phyloP scores from a whole-genome alignment of 2,329 filamentous ascomycete species.

The Trichoderma afroharzianum region DNA sequence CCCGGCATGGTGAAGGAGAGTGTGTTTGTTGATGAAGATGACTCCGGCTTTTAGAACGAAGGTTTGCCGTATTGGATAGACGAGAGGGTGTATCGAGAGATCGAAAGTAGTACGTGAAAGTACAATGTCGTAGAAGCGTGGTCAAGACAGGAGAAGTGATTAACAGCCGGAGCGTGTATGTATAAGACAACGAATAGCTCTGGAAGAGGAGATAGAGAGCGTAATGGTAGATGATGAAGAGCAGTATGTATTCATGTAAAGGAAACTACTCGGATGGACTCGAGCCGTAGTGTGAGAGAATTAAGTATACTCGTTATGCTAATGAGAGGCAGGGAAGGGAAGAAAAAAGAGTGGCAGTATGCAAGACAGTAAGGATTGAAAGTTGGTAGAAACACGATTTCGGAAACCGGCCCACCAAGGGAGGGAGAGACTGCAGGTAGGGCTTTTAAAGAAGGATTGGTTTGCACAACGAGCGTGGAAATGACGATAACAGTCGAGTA shows the following conservation, averaged over 20 bases:
- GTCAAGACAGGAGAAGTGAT: not conserved
- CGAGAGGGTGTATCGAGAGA: not conserved
- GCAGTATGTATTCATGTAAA: not conserved
- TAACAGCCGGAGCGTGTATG: not conserved
- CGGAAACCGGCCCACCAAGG: not conserved
- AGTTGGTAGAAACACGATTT: slow-evolving; percentile 1
- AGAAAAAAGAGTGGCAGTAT: slow-evolving; percentile 5
- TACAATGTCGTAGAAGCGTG: not conserved
- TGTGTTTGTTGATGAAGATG: not conserved
- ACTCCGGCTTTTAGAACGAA: not conserved
- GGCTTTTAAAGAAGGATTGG: slow-evolving; percentile 4
- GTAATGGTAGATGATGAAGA: not conserved
- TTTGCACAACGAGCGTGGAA: slow-evolving; percentile 4
- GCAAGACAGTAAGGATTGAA: slow-evolving; percentile 8
- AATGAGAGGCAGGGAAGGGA: slow-evolving; percentile 8
- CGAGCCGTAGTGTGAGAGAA: not conserved
- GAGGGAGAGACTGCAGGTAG: slow-evolving; percentile 5
- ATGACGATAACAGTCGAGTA: slow-evolving; percentile 6
- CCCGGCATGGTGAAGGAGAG: slow-evolving; percentile 26
- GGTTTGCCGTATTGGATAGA: not conserved
- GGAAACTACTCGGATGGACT: not conserved
- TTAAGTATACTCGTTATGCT: not conserved
- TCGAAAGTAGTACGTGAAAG: not conserved
- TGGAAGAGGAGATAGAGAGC: not conserved
- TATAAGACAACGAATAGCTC: not conserved